These are phyloP conservation scores for Mitosporidium daphniae DNA, from an alignment of 371 early-diverging fungal species.

Conservation along the genomic window DNA sequence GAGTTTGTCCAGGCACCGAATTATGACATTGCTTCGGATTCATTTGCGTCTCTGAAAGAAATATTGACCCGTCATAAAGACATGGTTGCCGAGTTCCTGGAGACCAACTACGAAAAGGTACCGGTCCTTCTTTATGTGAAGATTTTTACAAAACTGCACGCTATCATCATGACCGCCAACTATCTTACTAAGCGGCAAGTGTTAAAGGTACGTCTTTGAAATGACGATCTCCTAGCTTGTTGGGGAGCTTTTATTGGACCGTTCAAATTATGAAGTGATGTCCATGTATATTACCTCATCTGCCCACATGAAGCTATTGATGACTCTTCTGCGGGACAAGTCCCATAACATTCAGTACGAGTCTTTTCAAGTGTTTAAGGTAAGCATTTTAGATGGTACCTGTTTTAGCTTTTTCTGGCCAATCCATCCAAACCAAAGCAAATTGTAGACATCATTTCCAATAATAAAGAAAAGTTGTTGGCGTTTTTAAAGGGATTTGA, in stretches of 20 bases:
- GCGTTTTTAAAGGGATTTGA: conserved; percentile 38
- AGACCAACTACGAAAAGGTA: conserved; percentile 44
- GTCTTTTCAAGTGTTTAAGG: conserved; percentile 93
- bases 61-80: conserved; percentile 46
- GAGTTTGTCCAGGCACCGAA: conserved; percentile 65
- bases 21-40: conserved; percentile 83
- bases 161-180: conserved; percentile 10
- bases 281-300: conserved; percentile 52
- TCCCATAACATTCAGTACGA: conserved; percentile 87
- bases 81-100: conserved; percentile 49
- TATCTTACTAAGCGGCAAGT: conserved; percentile 87
- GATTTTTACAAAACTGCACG: conserved; percentile 3
- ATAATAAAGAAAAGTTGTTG: conserved; percentile 57
- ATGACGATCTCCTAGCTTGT: conserved; percentile 18
- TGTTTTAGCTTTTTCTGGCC: conserved; percentile 52
- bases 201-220: conserved; percentile 24
- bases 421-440: conserved; percentile 73
- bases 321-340: conserved; percentile 62
- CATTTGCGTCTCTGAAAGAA: conserved; percentile 70
- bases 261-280: conserved; percentile 70
- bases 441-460: conserved; percentile 45
- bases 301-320: conserved; percentile 72
- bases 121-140: too few species aligned
- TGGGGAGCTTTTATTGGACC: conserved; percentile 71
- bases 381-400: conserved; percentile 3